Conservation (phyloP, 2,329 filamentous ascomycete genomes). For the Phaeoacremonium minimum region DNA sequence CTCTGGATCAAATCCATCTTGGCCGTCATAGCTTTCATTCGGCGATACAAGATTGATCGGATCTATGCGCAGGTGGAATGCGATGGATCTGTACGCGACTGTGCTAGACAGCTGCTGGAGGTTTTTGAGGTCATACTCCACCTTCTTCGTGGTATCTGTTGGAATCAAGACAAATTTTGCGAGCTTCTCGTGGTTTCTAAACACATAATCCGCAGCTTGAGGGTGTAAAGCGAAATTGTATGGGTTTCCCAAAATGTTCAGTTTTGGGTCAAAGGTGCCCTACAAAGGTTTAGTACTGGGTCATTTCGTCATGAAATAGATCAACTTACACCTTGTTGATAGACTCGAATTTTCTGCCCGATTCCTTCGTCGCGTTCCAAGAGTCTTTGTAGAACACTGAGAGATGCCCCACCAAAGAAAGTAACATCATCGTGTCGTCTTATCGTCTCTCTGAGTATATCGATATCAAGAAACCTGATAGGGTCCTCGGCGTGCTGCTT, state of each 20-base stretch:
- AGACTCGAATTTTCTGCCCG: conserved; percentile 5
- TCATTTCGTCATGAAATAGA: not conserved
- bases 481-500: conserved; percentile 4
- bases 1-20: no score
- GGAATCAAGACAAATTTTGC: conserved; percentile 7
- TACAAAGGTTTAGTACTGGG: not conserved
- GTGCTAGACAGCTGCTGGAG: conserved; percentile 5
- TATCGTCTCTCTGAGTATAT: conserved; percentile 5
- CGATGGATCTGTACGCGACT: conserved; percentile 7
- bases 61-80: conserved; percentile 7
- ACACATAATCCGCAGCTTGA: conserved; percentile 7
- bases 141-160: conserved; percentile 9
- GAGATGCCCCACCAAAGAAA: conserved; percentile 9
- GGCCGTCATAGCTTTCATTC: no score
- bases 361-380: conserved; percentile 3
- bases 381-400: conserved; percentile 7
- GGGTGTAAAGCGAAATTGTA: conserved; percentile 9
- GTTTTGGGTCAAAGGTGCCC: conserved; percentile 8
- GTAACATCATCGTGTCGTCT: conserved; percentile 4
- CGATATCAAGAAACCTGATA: conserved; percentile 1
- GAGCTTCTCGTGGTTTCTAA: conserved; percentile 1
- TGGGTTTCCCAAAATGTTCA: conserved; percentile 11
- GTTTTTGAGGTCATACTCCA: conserved; percentile 4
- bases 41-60: conserved; percentile 5
- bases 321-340: conserved; percentile 7